Base-by-base conservation (phyloP, 371 early-diverging fungal species). In the Mortierella sp. region DNA sequence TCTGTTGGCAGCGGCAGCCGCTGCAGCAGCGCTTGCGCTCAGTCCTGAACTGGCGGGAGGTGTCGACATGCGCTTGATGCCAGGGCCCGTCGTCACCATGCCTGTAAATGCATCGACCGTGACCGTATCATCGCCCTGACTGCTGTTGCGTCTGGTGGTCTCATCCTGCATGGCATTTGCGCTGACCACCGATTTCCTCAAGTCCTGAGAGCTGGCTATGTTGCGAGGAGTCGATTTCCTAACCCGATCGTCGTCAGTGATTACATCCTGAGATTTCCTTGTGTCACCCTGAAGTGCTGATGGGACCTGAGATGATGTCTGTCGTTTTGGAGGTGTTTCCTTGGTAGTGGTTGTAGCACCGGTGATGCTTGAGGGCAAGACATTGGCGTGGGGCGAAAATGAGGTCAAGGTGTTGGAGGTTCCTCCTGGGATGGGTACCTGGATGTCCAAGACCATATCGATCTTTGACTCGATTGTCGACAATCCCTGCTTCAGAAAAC, bases 401-500 rank as follows among this genome's bases (percentile, higher is more conserved):
- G 80, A 76, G 8, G 80, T 76, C 34, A 80, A 43, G 43, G 71
- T 74, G 11, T 76, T 77, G 1, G 73, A 34, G 44, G 80, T n/a
- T 29, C 81, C 81, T 1, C 81, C 77, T 16, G 75, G 76, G 44
- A 77, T 81, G 8, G 77, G 81, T 26, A 81, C 80, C 48, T 89
- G 88, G 39, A 91, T 86, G 63, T 95, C 95, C 9, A 95, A 89
- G 64, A 94, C 91, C 41, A 92, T 92, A 86, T 95, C 95, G 73
- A 96, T 90, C 45, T 93, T 90, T 14, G 91, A 93, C 84, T 95
- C 96, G 39, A 95, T 94, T 68, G 91, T 90, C 11, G 93, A 92
- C 41, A 95, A 91, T 24, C 95, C 95, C 77, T 93, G 92, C 71
- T 94, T 93, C 61, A 95, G 86, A 53, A 93, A 88, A 67, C 89